Evolutionary conservation across 768 basidiomycete species (phyloP), one percentile per base, ranked within the genome.

Genomic region (Suillus subaureus): DNA sequence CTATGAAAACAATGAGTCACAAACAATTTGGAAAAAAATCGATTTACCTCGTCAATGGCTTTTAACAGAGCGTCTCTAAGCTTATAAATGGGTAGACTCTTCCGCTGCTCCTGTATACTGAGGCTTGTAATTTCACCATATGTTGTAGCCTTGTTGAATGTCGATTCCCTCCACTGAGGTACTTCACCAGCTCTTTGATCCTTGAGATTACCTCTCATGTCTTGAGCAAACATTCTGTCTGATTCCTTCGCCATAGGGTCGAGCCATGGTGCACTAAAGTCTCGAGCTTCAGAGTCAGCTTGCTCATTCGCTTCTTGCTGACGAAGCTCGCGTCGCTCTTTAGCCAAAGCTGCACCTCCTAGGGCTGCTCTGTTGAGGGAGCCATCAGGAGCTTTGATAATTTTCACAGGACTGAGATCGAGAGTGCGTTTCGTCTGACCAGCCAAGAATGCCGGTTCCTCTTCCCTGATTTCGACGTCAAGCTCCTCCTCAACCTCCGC

Each of bases 341-440:
- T 97, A 15, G 97, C 94, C 3, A 98, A 80, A 2, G 96, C 89
- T 28, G 96, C 95, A 26, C 97, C 96, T 1, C 94, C 93, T 45
- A 99, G 84, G 6, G 97, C 97, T 23, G 97, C 96, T 66, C 97
- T 85, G 71, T 99, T 99, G 65, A 99, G 77, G 7, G 96, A 96
- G 23, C 97, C 97, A 79, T 99, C 97, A 0, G 97, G 97, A 26
- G 97, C 97, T 75, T 99, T 99, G 73, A 99, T 92, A 67, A 99
- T 93, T 78, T 98, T 99, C 70, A 99, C 95, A 0, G 97, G 97
- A 74, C 94, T 96, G 40, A 99, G 85, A 67, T 99, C 95, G 28
- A 99, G 85, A 1, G 96, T 96, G 65, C 91, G 89, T 79, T 97
- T 97, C 64, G 96, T 97, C 80, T 99, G 97, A 18, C 97, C 97